Conservation (phyloP, 2,329 filamentous ascomycete species). For the Sclerotinia glacialis region DNA sequence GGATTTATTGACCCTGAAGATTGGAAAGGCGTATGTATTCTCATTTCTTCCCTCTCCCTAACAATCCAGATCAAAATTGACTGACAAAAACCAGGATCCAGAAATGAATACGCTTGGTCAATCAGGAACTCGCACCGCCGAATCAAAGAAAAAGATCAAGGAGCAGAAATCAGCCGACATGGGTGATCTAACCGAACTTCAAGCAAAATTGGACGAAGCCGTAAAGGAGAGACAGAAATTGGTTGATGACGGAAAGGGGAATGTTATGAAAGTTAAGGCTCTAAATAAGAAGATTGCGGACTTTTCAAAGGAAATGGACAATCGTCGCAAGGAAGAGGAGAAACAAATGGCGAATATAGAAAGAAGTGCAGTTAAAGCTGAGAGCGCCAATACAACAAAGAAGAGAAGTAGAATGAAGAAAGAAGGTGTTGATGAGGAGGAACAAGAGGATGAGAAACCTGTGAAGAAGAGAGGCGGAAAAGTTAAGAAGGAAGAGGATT, state of each 20-base stretch:
- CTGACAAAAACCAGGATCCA: conserved; percentile 34
- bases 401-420: conserved; percentile 24
- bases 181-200: conserved; percentile 25
- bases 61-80: not conserved
- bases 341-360: not conserved
- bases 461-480: conserved; percentile 11
- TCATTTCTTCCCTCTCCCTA: not conserved
- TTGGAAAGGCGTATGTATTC: conserved; percentile 74
- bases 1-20: conserved; percentile 83
- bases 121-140: conserved; percentile 31
- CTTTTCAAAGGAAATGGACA: conserved; percentile 1
- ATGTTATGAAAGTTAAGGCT: conserved; percentile 32
- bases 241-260: conserved; percentile 17
- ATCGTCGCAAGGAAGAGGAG: conserved; percentile 11
- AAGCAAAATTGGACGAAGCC: conserved; percentile 24
- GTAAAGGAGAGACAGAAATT: conserved; percentile 3
- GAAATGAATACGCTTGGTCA: conserved; percentile 40
- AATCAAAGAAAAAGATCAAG: conserved; percentile 31
- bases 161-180: conserved; percentile 26
- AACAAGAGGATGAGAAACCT: conserved; percentile 21
- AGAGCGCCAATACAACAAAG: conserved; percentile 25
- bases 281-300: conserved; percentile 35
- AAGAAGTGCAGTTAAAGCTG: not conserved
- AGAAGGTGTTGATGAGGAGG: conserved; percentile 22
- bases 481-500: conserved; percentile 19